Conservation (phyloP, 192 early-diverging fungal species). For the Coemansia sp. region DNA sequence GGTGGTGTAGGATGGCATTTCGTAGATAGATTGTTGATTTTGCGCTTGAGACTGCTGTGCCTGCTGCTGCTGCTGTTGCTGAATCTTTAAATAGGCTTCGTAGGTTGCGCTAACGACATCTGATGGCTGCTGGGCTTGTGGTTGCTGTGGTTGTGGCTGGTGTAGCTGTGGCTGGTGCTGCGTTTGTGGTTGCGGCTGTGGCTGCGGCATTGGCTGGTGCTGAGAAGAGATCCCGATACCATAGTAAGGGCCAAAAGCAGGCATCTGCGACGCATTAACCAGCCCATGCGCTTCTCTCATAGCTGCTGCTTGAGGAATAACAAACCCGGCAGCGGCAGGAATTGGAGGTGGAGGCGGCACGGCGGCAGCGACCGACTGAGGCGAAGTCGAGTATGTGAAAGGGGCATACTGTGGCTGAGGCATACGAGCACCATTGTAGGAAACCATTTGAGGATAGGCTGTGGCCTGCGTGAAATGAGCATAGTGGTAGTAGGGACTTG, state of each 20-base stretch:
- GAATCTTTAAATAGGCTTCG: constrained; percentile 10
- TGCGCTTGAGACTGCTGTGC: background rate
- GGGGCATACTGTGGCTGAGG: constrained; percentile 25
- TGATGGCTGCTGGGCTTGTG: background rate
- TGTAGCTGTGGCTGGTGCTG: constrained; percentile 3
- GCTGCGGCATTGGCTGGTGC: background rate
- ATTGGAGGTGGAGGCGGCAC: constrained; percentile 1
- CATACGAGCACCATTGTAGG: constrained; percentile 22
- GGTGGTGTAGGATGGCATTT: background rate
- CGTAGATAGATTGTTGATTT: background rate
- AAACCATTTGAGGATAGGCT: constrained; percentile 23
- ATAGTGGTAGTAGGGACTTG: constrained; percentile 16
- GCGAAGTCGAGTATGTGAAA: constrained; percentile 17
- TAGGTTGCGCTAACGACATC: constrained; percentile 11
- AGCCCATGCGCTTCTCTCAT: constrained; percentile 14
- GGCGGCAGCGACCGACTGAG: background rate
- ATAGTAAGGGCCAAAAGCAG: constrained; percentile 18
- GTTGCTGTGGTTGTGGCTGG: constrained; percentile 7
- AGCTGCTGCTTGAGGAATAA: background rate
- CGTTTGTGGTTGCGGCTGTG: background rate
- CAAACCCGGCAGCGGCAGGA: constrained; percentile 13
- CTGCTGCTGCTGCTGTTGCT: background rate
- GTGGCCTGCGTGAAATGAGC: constrained; percentile 19
- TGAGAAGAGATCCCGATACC: constrained; percentile 7
- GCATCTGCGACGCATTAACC: constrained; percentile 9